Percentiles rank a stretch among this genome's conserved stretches.
Evolutionary conservation across 176 grass and related monocot genomes (phyloP).

Genomic region (Thinopyrum elongatum): DNA sequence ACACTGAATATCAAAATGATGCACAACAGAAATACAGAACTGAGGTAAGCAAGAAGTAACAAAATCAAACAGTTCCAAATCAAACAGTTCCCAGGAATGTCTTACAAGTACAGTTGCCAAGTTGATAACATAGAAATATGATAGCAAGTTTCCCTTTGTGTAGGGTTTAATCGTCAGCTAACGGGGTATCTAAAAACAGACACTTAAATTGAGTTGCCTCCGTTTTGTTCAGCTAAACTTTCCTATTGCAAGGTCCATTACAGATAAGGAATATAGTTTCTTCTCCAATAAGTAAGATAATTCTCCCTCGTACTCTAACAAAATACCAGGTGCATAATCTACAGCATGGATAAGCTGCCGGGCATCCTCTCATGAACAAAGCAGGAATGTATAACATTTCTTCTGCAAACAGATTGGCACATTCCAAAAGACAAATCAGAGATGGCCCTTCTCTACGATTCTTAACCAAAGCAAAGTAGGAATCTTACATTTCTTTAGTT

Average conservation of each 20-base stretch:
- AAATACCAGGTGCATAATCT: neutral
- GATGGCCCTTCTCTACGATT: neutral
- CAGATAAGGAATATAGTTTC: neutral
- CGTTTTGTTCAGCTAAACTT: neutral
- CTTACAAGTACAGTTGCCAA: neutral
- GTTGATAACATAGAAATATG: neutral
- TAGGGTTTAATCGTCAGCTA: neutral
- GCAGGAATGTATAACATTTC: neutral
- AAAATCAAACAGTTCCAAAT: neutral
- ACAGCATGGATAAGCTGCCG: neutral
- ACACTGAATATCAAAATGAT: conserved; percentile 11
- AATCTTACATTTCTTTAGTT: neutral
- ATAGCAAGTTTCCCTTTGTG: neutral
- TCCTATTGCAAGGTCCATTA: neutral
- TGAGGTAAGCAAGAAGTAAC: conserved; percentile 17
- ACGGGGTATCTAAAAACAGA: neutral
- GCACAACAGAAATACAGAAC: neutral
- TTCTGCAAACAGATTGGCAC: neutral
- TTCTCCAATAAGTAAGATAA: neutral
- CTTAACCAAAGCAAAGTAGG: neutral
- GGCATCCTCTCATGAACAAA: neutral
- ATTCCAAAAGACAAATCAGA: neutral
- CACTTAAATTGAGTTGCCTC: neutral
- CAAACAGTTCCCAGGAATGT: neutral
- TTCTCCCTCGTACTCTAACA: neutral